Base-by-base conservation (phyloP, 805 yeast genomes). In the Zygotorulaspora chibaensis region DNA sequence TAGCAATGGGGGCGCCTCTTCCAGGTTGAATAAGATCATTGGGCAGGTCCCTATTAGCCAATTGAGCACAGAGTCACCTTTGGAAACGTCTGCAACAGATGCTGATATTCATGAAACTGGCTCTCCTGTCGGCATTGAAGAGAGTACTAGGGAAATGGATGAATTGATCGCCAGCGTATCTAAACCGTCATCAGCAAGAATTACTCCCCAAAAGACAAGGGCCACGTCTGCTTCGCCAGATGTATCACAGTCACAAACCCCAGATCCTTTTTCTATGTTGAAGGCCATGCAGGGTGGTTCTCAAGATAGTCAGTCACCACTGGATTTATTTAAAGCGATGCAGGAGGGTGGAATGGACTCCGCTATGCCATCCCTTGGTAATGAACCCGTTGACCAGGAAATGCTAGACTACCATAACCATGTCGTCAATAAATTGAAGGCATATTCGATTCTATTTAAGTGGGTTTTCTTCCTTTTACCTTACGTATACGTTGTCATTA, bases 1-100 rank as follows among this genome's bases (percentile, higher is more conserved):
- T 70, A 65, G 70, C 41, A 71, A 73, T 51, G 82, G 83, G 3
- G 75, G 74, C 38, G 83, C 81, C 16, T 57, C 77, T 3, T 70
- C 70, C 16, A 67, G 88, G 49, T 62, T 83, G 55, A 77, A 74
- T 50, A 73, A 71, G 45, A 75, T 75, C 45, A 66, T 75, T 1
- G 76, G 75, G 2, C 58, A 65, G 16, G 45, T 46, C 10, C 61
- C 64, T 20, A 65, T 64, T 38, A 67, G 75, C 34, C 62, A 58
- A 17, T 50, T 72, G 42, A 59, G 69, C 4, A 52, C 71, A 3
- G 66, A 61, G 12, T 63, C 72, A 9, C 66, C 70, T 12, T 41
- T 66, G 26, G 18, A 18, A 34, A 36, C 42, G 3, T 42, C 35
- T 33, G n/a, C 25, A 30, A 8, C 28, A 8, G 9, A 3, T 16